A percentile compares a stretch with the other conserved stretches of the same genome.
phyloP scores from a whole-genome alignment of 495 filamentous ascomycete species.

The Neurospora intermedia region DNA sequence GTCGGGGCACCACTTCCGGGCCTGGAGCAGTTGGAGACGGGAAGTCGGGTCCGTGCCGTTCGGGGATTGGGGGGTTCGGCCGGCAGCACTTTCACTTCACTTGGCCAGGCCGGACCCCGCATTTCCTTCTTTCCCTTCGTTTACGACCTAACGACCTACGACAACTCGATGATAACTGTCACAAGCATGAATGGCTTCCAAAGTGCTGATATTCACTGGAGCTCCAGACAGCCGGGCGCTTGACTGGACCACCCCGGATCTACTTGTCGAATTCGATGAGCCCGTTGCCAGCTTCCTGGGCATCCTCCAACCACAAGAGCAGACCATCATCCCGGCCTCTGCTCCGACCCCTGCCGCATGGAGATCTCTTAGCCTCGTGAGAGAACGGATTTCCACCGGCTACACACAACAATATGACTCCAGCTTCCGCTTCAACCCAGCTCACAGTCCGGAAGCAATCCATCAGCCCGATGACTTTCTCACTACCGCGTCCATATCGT shows the following conservation, averaged over 20 bases:
- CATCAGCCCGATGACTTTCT: slow-evolving; percentile 38
- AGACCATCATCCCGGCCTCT: slow-evolving; percentile 6
- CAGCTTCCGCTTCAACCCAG: slow-evolving; percentile 2
- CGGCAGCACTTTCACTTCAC: not conserved
- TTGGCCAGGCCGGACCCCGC: not conserved
- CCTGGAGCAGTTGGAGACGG: not conserved
- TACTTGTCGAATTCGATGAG: slow-evolving; percentile 36
- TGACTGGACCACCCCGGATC: slow-evolving; percentile 41
- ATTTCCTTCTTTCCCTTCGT: not conserved
- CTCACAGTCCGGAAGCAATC: slow-evolving; percentile 7
- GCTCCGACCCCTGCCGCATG: slow-evolving; percentile 26
- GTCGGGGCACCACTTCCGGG: not conserved
- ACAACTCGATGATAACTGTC: not conserved
- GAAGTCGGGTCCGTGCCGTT: not conserved
- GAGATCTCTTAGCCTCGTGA: slow-evolving; percentile 36
- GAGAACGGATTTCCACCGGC: slow-evolving; percentile 26
- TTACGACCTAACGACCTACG: not conserved
- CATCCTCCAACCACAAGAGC: slow-evolving; percentile 4
- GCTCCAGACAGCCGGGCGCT: slow-evolving; percentile 46
- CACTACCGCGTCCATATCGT: slow-evolving; percentile 27
- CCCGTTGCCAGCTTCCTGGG: slow-evolving; percentile 39
- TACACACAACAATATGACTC: slow-evolving; percentile 38
- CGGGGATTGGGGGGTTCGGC: not conserved
- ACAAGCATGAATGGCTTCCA: slow-evolving; percentile 30
- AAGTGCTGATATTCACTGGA: slow-evolving; percentile 49